Conservation (phyloP, 192 early-diverging fungal genomes). For the Coemansia sp. region DNA sequence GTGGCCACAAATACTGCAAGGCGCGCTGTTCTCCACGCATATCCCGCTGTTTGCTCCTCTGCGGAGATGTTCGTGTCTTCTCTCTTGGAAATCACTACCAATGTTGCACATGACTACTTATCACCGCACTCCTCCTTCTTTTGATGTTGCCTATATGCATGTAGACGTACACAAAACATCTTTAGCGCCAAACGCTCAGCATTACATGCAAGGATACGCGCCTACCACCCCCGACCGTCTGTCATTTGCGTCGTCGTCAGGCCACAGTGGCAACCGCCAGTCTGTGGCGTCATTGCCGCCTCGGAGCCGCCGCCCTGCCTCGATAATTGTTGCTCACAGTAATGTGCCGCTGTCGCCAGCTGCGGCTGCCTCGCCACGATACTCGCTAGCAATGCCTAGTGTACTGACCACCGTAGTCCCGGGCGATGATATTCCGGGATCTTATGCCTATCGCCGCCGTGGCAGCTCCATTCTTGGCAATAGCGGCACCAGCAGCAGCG, state of each 20-base stretch:
- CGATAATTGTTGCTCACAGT: not conserved
- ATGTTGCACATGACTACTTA: slow-evolving; percentile 14
- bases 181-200: slow-evolving; percentile 7
- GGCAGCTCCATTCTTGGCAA: slow-evolving; percentile 13
- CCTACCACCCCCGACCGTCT: not conserved
- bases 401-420: not conserved
- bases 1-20: slow-evolving; percentile 9
- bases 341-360: not conserved
- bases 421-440: slow-evolving; percentile 13
- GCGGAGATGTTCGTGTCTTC: not conserved
- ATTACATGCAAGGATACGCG: slow-evolving; percentile 3
- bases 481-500: slow-evolving; percentile 30
- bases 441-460: slow-evolving; percentile 25
- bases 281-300: slow-evolving; percentile 12
- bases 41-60: not conserved
- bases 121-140: not conserved
- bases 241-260: not conserved
- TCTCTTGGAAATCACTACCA: slow-evolving; percentile 6
- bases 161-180: slow-evolving; percentile 5
- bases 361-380: slow-evolving; percentile 2
- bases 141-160: not conserved
- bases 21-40: slow-evolving; percentile 13
- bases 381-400: slow-evolving; percentile 1
- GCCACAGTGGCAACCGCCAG: slow-evolving; percentile 5
- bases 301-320: slow-evolving; percentile 10